phyloP scores from a whole-genome alignment of 2,329 filamentous ascomycete species.

The Lecanicillium sp. region DNA sequence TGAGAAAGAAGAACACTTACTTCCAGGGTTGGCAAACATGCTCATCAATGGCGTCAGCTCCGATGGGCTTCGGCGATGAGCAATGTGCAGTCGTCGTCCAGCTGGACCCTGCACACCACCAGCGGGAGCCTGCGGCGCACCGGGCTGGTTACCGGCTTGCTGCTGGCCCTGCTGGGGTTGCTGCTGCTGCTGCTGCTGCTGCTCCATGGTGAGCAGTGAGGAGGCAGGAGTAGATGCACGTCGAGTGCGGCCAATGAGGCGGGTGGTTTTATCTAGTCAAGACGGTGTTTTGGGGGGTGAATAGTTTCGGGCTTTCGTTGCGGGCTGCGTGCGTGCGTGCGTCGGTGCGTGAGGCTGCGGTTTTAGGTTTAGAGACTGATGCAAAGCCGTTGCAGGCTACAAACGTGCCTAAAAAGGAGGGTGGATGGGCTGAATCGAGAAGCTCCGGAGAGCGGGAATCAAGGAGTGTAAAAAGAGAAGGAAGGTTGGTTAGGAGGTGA shows the following conservation, averaged over 20 bases:
- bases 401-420: constrained; percentile 24
- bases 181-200: constrained; percentile 27
- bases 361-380: background rate
- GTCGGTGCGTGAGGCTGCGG: background rate
- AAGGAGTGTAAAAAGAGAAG: constrained; percentile 30
- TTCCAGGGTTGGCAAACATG: constrained; percentile 64
- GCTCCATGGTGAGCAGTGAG: constrained; percentile 50
- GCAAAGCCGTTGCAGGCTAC: background rate
- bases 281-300: no score
- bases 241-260: constrained; percentile 26
- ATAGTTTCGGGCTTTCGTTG: no score
- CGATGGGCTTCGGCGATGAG: constrained; percentile 92
- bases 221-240: constrained; percentile 34
- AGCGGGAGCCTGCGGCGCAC: constrained; percentile 37
- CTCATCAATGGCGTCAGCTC: constrained; percentile 97
- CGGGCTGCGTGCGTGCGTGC: background rate
- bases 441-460: constrained; percentile 21
- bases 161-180: constrained; percentile 52
- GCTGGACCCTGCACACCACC: constrained; percentile 63
- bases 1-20: constrained; percentile 38
- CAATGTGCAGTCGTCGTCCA: constrained; percentile 91
- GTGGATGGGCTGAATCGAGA: constrained; percentile 21
- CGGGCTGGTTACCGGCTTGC: constrained; percentile 19
- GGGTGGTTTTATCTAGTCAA: constrained; percentile 9
- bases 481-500: constrained; percentile 7